These are phyloP conservation scores for Vigna reflexopilosa DNA, from an alignment of 306 rosid genomes.

Conservation along the genomic window DNA sequence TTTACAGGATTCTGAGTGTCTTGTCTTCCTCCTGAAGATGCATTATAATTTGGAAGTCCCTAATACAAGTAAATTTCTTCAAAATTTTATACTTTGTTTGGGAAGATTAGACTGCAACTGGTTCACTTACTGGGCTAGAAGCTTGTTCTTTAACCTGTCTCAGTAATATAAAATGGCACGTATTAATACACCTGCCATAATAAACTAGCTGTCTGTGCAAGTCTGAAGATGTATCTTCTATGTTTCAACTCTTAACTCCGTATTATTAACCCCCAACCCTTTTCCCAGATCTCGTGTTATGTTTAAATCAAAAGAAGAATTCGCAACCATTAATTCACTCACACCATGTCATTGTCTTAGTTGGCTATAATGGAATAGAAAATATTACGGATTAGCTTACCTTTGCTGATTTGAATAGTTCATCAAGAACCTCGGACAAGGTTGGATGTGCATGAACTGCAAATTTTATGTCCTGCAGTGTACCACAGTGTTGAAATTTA, in stretches of 20 bases:
- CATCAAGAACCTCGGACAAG: conserved; percentile 95
- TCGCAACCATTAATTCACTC: neutral
- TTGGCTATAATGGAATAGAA: neutral
- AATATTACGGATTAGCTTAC: conserved; percentile 55
- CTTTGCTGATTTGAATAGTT: conserved; percentile 93
- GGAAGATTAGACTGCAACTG: conserved; percentile 81
- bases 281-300: neutral
- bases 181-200: conserved; percentile 34
- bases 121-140: conserved; percentile 75
- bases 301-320: neutral
- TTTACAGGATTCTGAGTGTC: conserved; percentile 38
- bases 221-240: neutral
- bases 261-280: neutral
- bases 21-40: conserved; percentile 52
- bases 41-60: conserved; percentile 56
- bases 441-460: conserved; percentile 99
- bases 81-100: conserved; percentile 57
- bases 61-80: conserved; percentile 72
- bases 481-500: conserved; percentile 32
- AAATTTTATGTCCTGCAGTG: conserved; percentile 77
- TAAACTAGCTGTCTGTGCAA: conserved; percentile 19
- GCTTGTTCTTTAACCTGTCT: conserved; percentile 75
- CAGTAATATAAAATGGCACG: conserved; percentile 30
- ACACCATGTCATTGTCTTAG: conserved; percentile 13
- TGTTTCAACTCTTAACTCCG: conserved; percentile 16